These are phyloP conservation scores for Fusarium palustre DNA, from an alignment of 2,329 filamentous ascomycete genomes.

Conservation along the genomic window DNA sequence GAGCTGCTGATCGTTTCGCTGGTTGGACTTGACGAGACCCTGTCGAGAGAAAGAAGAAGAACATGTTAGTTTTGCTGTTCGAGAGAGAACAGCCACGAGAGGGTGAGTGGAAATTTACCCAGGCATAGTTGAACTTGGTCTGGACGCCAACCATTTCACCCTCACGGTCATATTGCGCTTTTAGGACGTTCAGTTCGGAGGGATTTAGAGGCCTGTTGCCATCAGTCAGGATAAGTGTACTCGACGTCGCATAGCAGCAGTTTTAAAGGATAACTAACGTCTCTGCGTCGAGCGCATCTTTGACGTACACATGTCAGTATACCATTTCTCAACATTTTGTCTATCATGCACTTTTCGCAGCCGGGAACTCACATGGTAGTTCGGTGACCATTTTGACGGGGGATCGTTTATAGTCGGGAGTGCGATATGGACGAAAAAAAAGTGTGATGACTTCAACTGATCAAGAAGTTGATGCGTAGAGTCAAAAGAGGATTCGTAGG, in stretches of 20 bases:
- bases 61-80: not conserved
- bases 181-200: conserved; percentile 91
- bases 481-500: not conserved
- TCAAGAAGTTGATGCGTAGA: not conserved
- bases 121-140: conserved; percentile 99
- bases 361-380: conserved; percentile 59
- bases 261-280: conserved; percentile 68
- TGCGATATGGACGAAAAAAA: not conserved
- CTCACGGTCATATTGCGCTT: conserved; percentile 96
- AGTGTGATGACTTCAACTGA: not conserved
- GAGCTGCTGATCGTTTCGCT: conserved; percentile 88
- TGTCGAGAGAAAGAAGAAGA: not conserved
- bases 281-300: conserved; percentile 97
- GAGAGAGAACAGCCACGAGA: not conserved
- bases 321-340: not conserved
- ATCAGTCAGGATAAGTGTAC: conserved; percentile 19
- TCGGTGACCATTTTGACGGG: conserved; percentile 59
- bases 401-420: not conserved
- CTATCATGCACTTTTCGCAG: conserved; percentile 31
- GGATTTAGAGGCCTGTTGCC: conserved; percentile 81
- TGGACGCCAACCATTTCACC: conserved; percentile 96
- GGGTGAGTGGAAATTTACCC: conserved; percentile 67
- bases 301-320: conserved; percentile 24
- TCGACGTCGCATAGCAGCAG: not conserved
- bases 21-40: conserved; percentile 94